These are phyloP conservation scores for Nakazawaea laoshanensis DNA, from an alignment of 805 yeast genomes.

Conservation along the genomic window DNA sequence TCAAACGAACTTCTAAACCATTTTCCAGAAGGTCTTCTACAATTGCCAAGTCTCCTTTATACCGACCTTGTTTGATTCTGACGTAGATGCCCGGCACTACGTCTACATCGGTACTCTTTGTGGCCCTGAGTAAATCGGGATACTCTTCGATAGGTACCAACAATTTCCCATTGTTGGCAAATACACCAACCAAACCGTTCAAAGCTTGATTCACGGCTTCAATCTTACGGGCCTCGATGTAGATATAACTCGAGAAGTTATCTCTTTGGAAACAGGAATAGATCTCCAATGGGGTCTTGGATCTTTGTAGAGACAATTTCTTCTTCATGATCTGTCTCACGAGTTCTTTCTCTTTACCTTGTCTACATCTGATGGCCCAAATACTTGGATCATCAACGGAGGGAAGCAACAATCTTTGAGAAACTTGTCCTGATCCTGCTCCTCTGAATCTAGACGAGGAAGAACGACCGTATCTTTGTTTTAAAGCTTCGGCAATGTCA, in stretches of 20 bases:
- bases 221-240: constrained; percentile 88
- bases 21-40: constrained; percentile 91
- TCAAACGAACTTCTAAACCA: constrained; percentile 91
- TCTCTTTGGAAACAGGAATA: constrained; percentile 91
- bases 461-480: constrained; percentile 86
- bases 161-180: constrained; percentile 51
- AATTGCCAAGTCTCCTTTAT: constrained; percentile 86
- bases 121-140: constrained; percentile 87
- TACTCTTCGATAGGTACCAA: constrained; percentile 93
- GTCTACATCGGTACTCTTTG: constrained; percentile 79
- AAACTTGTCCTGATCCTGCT: constrained; percentile 71
- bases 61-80: constrained; percentile 82
- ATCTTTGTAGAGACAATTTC: constrained; percentile 67
- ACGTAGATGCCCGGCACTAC: constrained; percentile 90
- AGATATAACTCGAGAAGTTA: constrained; percentile 83
- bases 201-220: constrained; percentile 87
- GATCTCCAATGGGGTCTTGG: constrained; percentile 74
- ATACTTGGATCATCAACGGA: constrained; percentile 94
- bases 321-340: constrained; percentile 80
- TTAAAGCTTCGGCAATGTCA: constrained; percentile 81
- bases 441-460: constrained; percentile 79
- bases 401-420: constrained; percentile 89
- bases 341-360: constrained; percentile 87
- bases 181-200: constrained; percentile 84
- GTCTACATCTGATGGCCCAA: constrained; percentile 92